Conservation (phyloP, 2,329 filamentous ascomycete species). For the Dothistroma pini region DNA sequence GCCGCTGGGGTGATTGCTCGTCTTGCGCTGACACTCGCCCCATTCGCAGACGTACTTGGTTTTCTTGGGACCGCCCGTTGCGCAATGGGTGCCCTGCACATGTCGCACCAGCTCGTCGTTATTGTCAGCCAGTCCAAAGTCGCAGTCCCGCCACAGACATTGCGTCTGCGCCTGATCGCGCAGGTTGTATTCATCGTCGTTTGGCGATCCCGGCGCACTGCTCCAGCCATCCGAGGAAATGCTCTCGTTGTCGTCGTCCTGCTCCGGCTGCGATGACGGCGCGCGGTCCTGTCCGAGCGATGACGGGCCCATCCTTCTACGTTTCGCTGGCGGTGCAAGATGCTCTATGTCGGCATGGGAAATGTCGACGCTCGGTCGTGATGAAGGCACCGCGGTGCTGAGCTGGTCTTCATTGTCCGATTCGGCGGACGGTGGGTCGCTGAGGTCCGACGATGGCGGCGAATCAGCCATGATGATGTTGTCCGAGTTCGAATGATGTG, state of each 20-base stretch:
- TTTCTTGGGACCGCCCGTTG: slow-evolving; percentile 63
- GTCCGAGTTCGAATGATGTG: background rate
- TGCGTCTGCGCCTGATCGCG: slow-evolving; percentile 42
- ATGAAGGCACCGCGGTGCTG: slow-evolving; percentile 49
- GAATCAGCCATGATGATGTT: slow-evolving; percentile 45
- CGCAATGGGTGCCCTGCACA: slow-evolving; percentile 85
- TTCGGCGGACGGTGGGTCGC: slow-evolving; percentile 61
- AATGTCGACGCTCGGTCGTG: slow-evolving; percentile 42
- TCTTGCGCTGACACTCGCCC: slow-evolving; percentile 83
- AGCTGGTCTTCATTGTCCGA: slow-evolving; percentile 54
- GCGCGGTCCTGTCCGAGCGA: slow-evolving; percentile 27
- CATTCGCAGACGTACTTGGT: slow-evolving; percentile 99
- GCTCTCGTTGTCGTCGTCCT: slow-evolving; percentile 53
- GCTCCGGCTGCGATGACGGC: slow-evolving; percentile 36
- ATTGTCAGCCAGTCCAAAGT: slow-evolving; percentile 47
- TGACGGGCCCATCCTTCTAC: slow-evolving; percentile 35
- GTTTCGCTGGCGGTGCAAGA: slow-evolving; percentile 36
- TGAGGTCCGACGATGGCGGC: slow-evolving; percentile 59
- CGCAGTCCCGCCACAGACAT: slow-evolving; percentile 52
- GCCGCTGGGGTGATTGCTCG: slow-evolving; percentile 86
- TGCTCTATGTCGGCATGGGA: slow-evolving; percentile 32
- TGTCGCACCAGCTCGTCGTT: slow-evolving; percentile 52
- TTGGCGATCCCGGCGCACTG: slow-evolving; percentile 58
- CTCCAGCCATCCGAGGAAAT: slow-evolving; percentile 87
- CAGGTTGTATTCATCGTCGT: slow-evolving; percentile 42